Percentiles rank a stretch among this genome's conserved stretches.
phyloP scores from a whole-genome alignment of 345 rosid species.

The Aquilaria malaccensis region DNA sequence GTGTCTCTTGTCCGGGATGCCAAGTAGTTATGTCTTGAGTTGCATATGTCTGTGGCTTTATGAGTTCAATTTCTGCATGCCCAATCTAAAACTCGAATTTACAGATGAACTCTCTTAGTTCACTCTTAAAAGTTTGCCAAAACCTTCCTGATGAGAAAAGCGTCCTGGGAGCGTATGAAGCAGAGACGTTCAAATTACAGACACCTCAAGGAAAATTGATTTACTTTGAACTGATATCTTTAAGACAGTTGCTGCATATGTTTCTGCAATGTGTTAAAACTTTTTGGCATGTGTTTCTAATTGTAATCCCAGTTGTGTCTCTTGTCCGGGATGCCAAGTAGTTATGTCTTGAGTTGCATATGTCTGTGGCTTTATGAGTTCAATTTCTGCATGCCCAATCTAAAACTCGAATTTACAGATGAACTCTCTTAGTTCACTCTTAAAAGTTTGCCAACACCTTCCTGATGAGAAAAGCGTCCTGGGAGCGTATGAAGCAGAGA shows the following conservation, averaged over 20 bases:
- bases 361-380: neutral
- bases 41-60: neutral
- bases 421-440: constrained; percentile 78
- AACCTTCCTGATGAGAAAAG: constrained; percentile 56
- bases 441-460: constrained; percentile 63
- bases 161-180: constrained; percentile 39
- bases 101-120: constrained; percentile 90
- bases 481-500: constrained; percentile 50
- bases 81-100: too few species aligned
- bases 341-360: too few species aligned
- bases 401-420: constrained; percentile 35
- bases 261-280: too few species aligned
- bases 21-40: too few species aligned
- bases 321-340: too few species aligned
- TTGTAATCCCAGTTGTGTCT: too few species aligned
- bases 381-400: neutral
- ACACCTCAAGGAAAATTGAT: constrained; percentile 80
- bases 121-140: constrained; percentile 70
- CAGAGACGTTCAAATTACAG: constrained; percentile 51
- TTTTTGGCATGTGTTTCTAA: too few species aligned
- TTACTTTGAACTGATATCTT: too few species aligned
- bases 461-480: constrained; percentile 47
- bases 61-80: neutral
- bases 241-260: too few species aligned
- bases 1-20: too few species aligned